Base-by-base conservation (phyloP, 805 yeast genomes). In the Tanozyma kutaoensis region DNA sequence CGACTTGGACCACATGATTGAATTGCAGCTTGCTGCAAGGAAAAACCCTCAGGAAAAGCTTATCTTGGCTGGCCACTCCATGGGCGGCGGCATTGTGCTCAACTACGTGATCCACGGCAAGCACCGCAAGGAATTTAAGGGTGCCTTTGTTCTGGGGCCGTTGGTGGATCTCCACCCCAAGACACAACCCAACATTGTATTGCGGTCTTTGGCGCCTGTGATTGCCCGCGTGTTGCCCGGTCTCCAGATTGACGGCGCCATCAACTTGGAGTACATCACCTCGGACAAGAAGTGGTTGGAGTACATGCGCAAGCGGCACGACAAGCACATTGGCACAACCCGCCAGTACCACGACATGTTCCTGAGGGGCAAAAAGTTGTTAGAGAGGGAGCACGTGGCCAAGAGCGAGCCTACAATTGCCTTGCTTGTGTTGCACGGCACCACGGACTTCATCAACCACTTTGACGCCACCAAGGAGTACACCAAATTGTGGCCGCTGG, bases 71-170 rank as follows among this genome's bases (percentile, higher is more conserved):
- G 85, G 88, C 1, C 82, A 74, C 37, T 77, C 85, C 8, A 77
- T 80, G 86, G 93, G 93, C 27, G 88, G 88, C 13, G 86, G 77
- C 0, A 70, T 79, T 27, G 56, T 55, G 0, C 51, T 79, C 31
- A 75, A 73, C 46, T 78, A 79, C 44, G 72, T 69, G 3, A 58
- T 69, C 20, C 42, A 45, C 18, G 86, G 86, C 3, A 64, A 55
- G 32, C 50, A 61, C 40, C 58, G 50, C 24, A 58, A 63, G 15
- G 38, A 58, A 12, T 32, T 79, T 15, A 50, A 55, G 19, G 70
- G 69, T 0, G 59, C 68, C 24, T 48, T 64, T 22, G 64, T 58
- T 0, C 52, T 65, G 19, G 84, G 73, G 1, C 93, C 93, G 2
- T 58, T 75, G 34, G 56, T 79, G 22, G 31, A 43, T 8, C 47